Percentiles rank a stretch among this genome's conserved stretches.
phyloP scores from a whole-genome alignment of 768 basidiomycete species.

The Lyophyllum atratum region DNA sequence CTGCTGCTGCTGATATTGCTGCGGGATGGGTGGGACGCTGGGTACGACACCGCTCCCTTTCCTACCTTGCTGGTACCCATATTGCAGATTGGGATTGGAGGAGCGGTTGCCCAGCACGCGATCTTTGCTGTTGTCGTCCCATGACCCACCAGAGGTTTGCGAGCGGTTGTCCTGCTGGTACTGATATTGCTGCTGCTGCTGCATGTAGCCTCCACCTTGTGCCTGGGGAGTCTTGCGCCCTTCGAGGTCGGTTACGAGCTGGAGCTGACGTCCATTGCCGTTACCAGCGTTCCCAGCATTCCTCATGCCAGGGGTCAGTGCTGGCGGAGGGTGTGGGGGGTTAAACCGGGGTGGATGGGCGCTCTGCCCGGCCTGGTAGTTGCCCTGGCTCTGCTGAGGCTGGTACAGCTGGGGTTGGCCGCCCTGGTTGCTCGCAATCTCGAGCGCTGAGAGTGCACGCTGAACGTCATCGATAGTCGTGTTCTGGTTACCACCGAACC shows the following conservation, averaged over 20 bases:
- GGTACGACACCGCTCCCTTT: constrained; percentile 48
- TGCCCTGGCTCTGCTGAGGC: constrained; percentile 26
- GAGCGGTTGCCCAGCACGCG: constrained; percentile 53
- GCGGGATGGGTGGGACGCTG: constrained; percentile 71
- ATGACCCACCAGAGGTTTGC: constrained; percentile 39
- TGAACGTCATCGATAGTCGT: constrained; percentile 72
- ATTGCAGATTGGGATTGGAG: constrained; percentile 73
- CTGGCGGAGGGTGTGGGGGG: constrained; percentile 45
- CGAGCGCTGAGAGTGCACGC: constrained; percentile 69
- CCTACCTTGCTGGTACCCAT: constrained; percentile 54
- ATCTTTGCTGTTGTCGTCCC: constrained; percentile 73
- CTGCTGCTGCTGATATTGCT: constrained; percentile 63
- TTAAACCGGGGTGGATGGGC: constrained; percentile 74
- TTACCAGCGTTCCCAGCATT: constrained; percentile 39
- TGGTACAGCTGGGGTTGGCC: constrained; percentile 22
- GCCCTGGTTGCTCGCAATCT: constrained; percentile 46
- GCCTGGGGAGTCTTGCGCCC: constrained; percentile 63
- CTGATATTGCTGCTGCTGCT: constrained; percentile 36
- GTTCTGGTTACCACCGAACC: constrained; percentile 25
- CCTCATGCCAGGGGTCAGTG: constrained; percentile 40
- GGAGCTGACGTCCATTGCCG: constrained; percentile 45
- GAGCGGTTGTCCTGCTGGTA: constrained; percentile 32
- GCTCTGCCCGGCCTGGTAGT: constrained; percentile 51
- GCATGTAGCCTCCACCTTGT: constrained; percentile 28
- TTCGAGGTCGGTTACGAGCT: constrained; percentile 64